phyloP scores from a whole-genome alignment of 768 basidiomycete genomes.

The Boletales sp. region DNA sequence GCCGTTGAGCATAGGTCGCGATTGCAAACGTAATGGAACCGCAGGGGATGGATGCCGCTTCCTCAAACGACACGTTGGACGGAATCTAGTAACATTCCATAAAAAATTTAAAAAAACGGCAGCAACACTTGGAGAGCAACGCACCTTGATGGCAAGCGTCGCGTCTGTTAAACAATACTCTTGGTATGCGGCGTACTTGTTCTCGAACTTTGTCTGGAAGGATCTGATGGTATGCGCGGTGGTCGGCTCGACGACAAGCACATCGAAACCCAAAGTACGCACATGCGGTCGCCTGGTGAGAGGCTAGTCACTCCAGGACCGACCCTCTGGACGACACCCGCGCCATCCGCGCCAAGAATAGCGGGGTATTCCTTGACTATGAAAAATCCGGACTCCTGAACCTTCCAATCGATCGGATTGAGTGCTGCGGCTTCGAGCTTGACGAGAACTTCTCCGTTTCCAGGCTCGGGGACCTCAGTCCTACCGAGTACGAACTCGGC shows the following conservation, averaged over 20 bases:
- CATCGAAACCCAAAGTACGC: conserved; percentile 1
- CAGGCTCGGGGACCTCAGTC: conserved; percentile 32
- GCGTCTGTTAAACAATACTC: conserved; percentile 20
- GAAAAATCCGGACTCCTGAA: conserved; percentile 1
- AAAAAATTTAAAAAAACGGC: no score
- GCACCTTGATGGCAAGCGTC: conserved; percentile 13
- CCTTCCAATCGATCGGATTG: conserved; percentile 41
- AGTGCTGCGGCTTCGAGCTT: conserved; percentile 37
- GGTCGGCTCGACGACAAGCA: neutral
- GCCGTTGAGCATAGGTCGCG: conserved; percentile 27
- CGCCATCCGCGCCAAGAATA: conserved; percentile 35
- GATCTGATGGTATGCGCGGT: neutral
- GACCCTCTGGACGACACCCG: conserved; percentile 37
- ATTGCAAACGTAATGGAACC: conserved; percentile 31
- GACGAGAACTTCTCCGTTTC: conserved; percentile 40
- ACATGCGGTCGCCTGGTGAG: conserved; percentile 31
- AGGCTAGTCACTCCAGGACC: conserved; percentile 35
- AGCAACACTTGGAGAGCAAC: neutral
- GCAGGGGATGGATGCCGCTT: conserved; percentile 34
- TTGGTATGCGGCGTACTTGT: conserved; percentile 17
- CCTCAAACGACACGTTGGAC: conserved; percentile 30
- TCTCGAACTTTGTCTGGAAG: conserved; percentile 9
- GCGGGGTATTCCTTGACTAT: conserved; percentile 34
- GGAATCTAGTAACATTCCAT: conserved; percentile 25
- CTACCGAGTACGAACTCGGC: conserved; percentile 5